Evolutionary conservation across 2,329 filamentous ascomycete genomes (phyloP).

Genomic region (Neocatenulostroma microsporum): DNA sequence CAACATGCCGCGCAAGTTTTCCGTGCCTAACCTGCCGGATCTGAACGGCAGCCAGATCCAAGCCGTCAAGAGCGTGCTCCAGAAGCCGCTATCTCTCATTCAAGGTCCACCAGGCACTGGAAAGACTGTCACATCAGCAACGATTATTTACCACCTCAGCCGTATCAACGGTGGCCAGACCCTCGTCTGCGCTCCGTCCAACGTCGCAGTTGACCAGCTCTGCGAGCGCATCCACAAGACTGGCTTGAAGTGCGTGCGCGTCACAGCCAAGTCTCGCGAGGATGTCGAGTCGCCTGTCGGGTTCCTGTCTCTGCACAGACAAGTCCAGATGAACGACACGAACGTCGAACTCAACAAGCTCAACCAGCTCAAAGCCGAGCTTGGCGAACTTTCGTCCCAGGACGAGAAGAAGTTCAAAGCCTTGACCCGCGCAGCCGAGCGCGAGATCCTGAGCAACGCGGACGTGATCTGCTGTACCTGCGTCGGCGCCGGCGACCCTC

Average conservation of each 20-base stretch:
- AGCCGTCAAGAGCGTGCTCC: constrained; percentile 89
- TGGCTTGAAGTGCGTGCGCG: constrained; percentile 88
- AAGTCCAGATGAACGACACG: constrained; percentile 92
- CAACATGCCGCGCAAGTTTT: constrained; percentile 92
- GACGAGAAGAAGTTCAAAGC: constrained; percentile 99
- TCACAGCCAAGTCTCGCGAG: constrained; percentile 97
- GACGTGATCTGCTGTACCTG: constrained; percentile 99
- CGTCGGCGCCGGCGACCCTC: constrained; percentile 91
- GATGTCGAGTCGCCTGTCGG: constrained; percentile 98
- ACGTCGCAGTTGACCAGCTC: constrained; percentile 95
- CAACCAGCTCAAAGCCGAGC: constrained; percentile 82
- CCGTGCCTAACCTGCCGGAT: constrained; percentile 85
- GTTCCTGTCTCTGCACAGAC: constrained; percentile 90
- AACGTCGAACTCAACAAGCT: constrained; percentile 90
- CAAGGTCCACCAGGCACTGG: constrained; percentile 95
- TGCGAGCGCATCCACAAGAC: constrained; percentile 95
- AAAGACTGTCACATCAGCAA: constrained; percentile 97
- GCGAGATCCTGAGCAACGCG: constrained; percentile 88
- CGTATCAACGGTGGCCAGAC: constrained; percentile 94
- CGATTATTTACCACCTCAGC: constrained; percentile 94
- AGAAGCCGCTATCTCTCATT: constrained; percentile 89
- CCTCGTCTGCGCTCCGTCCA: constrained; percentile 92
- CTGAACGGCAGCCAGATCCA: constrained; percentile 93
- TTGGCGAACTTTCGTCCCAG: constrained; percentile 85
- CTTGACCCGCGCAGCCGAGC: constrained; percentile 84